These are phyloP conservation scores for Leccinum variicolor DNA, from an alignment of 768 basidiomycete species.

Conservation along the genomic window DNA sequence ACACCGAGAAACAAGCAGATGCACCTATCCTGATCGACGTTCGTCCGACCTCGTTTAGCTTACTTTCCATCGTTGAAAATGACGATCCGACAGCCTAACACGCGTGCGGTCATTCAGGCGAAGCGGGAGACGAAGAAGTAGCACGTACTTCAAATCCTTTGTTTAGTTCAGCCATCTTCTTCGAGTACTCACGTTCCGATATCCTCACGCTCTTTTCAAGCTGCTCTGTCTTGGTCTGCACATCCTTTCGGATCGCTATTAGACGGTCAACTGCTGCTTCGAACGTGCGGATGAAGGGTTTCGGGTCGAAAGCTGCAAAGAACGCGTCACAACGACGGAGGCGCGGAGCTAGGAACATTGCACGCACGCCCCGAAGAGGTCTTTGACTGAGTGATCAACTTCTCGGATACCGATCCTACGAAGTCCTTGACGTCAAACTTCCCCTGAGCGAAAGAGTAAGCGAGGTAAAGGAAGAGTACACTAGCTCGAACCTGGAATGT, in stretches of 20 bases:
- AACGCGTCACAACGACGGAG: constrained; percentile 6
- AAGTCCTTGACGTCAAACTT: constrained; percentile 94
- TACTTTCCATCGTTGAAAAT: constrained; percentile 84
- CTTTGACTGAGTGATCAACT: constrained; percentile 82
- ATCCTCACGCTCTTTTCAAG: constrained; percentile 89
- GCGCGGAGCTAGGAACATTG: constrained; percentile 6
- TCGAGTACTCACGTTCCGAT: constrained; percentile 91
- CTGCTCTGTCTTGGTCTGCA: constrained; percentile 85
- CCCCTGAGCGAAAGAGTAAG: constrained; percentile 44
- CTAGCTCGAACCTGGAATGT: constrained; percentile 48
- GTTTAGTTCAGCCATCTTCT: constrained; percentile 90
- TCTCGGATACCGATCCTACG: constrained; percentile 81
- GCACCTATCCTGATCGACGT: constrained; percentile 91
- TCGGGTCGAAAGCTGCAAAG: constrained; percentile 81
- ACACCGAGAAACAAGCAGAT: not conserved
- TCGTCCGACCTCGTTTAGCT: constrained; percentile 90
- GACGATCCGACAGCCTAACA: constrained; percentile 80
- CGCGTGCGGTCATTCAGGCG: not conserved
- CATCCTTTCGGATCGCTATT: constrained; percentile 83
- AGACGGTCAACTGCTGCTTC: constrained; percentile 88
- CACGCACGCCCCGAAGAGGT: constrained; percentile 76
- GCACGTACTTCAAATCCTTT: constrained; percentile 84
- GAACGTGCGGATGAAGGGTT: constrained; percentile 89
- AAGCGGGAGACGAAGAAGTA: not conserved
- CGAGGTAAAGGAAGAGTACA: not conserved